Percentiles rank a stretch among this genome's conserved stretches.
These are phyloP conservation scores for Botryotinia narcissicola DNA, from an alignment of 2,329 filamentous ascomycete species.

Conservation along the genomic window DNA sequence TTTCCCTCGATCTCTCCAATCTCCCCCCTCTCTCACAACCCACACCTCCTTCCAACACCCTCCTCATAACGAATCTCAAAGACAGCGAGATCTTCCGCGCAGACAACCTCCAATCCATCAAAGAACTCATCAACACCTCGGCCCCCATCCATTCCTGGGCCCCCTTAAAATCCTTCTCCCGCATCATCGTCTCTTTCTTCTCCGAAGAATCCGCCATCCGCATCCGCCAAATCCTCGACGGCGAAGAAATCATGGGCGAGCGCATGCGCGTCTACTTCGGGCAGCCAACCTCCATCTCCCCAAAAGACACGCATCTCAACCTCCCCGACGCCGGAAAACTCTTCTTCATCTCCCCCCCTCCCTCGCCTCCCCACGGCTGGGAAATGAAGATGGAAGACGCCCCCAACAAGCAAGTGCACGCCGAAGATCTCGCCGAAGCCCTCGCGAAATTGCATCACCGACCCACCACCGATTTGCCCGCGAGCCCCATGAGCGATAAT, in stretches of 20 bases:
- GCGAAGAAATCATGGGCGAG: conserved; percentile 69
- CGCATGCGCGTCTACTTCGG: conserved; percentile 68
- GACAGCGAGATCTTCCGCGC: conserved; percentile 71
- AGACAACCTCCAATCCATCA: conserved; percentile 71
- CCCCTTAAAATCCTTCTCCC: conserved; percentile 77
- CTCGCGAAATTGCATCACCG: conserved; percentile 58
- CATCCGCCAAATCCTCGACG: conserved; percentile 71
- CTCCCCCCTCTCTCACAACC: conserved; percentile 68
- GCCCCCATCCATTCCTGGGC: conserved; percentile 75
- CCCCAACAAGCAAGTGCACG: conserved; percentile 67
- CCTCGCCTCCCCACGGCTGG: conserved; percentile 67
- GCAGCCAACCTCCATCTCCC: conserved; percentile 56
- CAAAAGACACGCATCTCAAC: conserved; percentile 57
- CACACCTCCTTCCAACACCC: conserved; percentile 77
- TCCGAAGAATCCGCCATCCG: conserved; percentile 65
- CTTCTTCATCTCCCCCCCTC: conserved; percentile 71
- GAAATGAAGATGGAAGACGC: conserved; percentile 66
- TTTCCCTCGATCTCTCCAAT: conserved; percentile 69
- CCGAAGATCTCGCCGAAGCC: conserved; percentile 66
- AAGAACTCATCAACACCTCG: conserved; percentile 65
- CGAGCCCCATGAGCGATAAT: conserved; percentile 45
- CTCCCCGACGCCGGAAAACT: conserved; percentile 68
- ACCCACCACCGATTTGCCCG: conserved; percentile 39
- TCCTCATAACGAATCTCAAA: conserved; percentile 78
- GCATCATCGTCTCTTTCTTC: conserved; percentile 78